phyloP scores from a whole-genome alignment of 805 yeast genomes.

The Candida xiaguanensis region DNA sequence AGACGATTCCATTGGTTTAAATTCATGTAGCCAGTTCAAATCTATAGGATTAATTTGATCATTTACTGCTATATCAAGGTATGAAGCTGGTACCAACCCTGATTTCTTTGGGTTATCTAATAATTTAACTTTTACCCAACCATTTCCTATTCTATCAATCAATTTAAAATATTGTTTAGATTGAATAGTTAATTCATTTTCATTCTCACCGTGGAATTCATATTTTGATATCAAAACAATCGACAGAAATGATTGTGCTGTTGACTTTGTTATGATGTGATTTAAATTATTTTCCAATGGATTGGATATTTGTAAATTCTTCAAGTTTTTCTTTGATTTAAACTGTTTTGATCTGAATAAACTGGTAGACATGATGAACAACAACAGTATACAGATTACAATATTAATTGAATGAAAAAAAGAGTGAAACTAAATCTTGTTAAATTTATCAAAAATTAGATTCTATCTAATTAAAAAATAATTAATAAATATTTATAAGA shows the following conservation, averaged over 20 bases:
- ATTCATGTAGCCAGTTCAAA: constrained; percentile 27
- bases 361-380: constrained; percentile 18
- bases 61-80: constrained; percentile 37
- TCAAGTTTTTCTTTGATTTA: constrained; percentile 23
- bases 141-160: constrained; percentile 34
- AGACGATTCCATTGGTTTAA: constrained; percentile 3
- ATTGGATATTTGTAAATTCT: constrained; percentile 23
- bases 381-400: too few relatives aligned
- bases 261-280: not conserved
- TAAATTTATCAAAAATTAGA: too few relatives aligned
- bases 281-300: constrained; percentile 14
- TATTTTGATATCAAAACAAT: constrained; percentile 30
- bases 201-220: constrained; percentile 24
- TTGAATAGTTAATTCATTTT: constrained; percentile 24
- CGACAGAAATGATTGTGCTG: constrained; percentile 10
- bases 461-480: too few relatives aligned
- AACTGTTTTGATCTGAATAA: constrained; percentile 22
- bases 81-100: constrained; percentile 39
- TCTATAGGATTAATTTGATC: constrained; percentile 31
- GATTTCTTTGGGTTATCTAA: constrained; percentile 17
- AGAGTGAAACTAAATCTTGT: too few relatives aligned
- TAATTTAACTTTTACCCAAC: constrained; percentile 35
- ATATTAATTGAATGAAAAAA: too few relatives aligned
- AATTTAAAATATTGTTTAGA: constrained; percentile 28
- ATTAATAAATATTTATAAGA: too few relatives aligned